A percentile compares a stretch with the other conserved stretches of the same genome.
Evolutionary conservation across 2,329 filamentous ascomycete species (phyloP).

Genomic region (Colletotrichum sp.): DNA sequence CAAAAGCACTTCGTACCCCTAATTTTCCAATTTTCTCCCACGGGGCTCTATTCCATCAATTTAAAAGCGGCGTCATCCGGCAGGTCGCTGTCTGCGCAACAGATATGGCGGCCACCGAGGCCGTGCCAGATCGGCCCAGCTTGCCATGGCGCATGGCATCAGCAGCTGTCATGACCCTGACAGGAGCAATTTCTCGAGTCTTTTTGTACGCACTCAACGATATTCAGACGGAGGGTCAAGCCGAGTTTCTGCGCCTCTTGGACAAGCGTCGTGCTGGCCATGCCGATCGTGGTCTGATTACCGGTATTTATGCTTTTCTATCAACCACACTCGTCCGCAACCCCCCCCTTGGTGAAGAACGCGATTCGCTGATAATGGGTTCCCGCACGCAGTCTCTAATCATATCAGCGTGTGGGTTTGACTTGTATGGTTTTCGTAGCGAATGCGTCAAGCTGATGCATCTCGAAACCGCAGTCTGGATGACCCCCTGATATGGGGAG

Average conservation of each 20-base stretch:
- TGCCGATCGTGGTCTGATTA: slow-evolving; percentile 80
- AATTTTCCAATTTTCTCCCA: neutral
- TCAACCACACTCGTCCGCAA: neutral
- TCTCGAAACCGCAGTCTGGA: slow-evolving; percentile 69
- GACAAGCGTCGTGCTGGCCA: slow-evolving; percentile 72
- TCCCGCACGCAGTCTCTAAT: slow-evolving; percentile 70
- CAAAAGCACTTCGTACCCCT: neutral
- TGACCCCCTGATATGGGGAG: slow-evolving; percentile 93
- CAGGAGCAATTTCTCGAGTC: slow-evolving; percentile 71
- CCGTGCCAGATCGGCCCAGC: slow-evolving; percentile 51
- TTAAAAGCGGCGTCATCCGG: neutral
- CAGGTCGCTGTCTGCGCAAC: neutral
- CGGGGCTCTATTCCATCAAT: neutral
- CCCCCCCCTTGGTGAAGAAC: neutral
- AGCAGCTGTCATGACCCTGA: slow-evolving; percentile 75
- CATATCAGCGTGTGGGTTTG: slow-evolving; percentile 83
- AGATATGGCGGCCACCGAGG: neutral
- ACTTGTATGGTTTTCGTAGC: slow-evolving; percentile 3
- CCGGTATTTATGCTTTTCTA: slow-evolving; percentile 44
- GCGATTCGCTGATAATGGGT: neutral
- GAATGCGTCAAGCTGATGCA: slow-evolving; percentile 3
- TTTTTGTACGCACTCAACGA: slow-evolving; percentile 80
- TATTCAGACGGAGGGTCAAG: slow-evolving; percentile 78
- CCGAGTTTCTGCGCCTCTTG: slow-evolving; percentile 75
- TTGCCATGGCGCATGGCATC: slow-evolving; percentile 77